Conservation (phyloP, 208 protist species). For the Phytomonas francai region DNA sequence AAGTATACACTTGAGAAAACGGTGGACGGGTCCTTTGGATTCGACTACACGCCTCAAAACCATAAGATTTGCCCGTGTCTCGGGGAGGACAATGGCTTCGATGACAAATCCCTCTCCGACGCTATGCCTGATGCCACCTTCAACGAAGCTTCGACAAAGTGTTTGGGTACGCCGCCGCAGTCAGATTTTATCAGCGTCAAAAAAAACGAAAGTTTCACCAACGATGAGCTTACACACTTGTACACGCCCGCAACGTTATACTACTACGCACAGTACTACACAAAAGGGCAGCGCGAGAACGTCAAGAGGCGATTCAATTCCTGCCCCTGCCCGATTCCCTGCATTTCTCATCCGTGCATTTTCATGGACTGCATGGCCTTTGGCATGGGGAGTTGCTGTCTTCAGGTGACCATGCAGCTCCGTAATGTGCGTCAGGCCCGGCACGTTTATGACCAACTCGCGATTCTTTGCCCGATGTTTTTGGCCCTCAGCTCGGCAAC, state of each 20-base stretch:
- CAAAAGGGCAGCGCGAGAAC: slow-evolving; percentile 39
- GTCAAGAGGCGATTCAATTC: slow-evolving; percentile 77
- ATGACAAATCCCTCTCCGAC: slow-evolving; percentile 42
- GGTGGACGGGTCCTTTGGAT: slow-evolving; percentile 74
- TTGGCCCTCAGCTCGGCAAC: slow-evolving; percentile 95
- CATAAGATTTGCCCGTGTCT: slow-evolving; percentile 62
- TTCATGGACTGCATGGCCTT: slow-evolving; percentile 99
- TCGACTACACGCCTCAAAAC: slow-evolving; percentile 67
- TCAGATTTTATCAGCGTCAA: slow-evolving; percentile 16
- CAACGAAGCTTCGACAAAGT: neutral
- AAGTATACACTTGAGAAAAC: slow-evolving; percentile 76
- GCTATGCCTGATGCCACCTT: neutral
- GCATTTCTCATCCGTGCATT: slow-evolving; percentile 88
- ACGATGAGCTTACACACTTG: slow-evolving; percentile 59
- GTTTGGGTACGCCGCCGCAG: too few relatives aligned
- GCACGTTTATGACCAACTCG: slow-evolving; percentile 96
- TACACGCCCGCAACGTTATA: slow-evolving; percentile 80
- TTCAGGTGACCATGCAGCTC: slow-evolving; percentile 98
- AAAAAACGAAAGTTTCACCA: slow-evolving; percentile 30
- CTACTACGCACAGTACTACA: slow-evolving; percentile 92
- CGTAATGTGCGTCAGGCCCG: slow-evolving; percentile 90
- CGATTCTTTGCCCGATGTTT: slow-evolving; percentile 92
- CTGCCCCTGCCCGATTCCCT: slow-evolving; percentile 74
- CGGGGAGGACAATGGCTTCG: slow-evolving; percentile 32
- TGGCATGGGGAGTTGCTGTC: slow-evolving; percentile 97